Base-by-base conservation (phyloP, 306 rosid genomes). In the Pterocarpus santalinus region DNA sequence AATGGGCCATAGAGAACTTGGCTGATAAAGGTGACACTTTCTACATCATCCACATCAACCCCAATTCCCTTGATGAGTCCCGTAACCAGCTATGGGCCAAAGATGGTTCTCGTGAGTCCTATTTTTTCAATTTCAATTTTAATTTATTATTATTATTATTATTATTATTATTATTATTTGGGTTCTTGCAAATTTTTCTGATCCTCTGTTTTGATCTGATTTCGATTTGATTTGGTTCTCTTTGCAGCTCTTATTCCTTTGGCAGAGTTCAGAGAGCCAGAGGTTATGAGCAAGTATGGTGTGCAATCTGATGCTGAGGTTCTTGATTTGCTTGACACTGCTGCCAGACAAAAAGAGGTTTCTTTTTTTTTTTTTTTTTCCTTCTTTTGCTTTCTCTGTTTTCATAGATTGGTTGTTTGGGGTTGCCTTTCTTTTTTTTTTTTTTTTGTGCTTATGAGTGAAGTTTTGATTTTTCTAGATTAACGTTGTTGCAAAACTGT, bases 11-110 rank as follows among this genome's bases (percentile, higher is more conserved):
- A 8, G 90, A 85, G 11, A 95, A 91, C 66, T 76, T 95, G 83
- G 97, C 91, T 14, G 92, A 91, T 75, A 91, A 93, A 65, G 98
- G 94, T 38, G 96, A 95, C 84, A 93, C 91, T 39, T 81, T 95
- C 5, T 88, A 69, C 85, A 52, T 95, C 78, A 86, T 95, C 67
- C 92, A 90, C 55, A 75, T 93, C 88, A 89, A 83, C 53, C 82
- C 66, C 56, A 75, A 78, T 71, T 46, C 88, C 14, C 68, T 35
- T 12, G 90, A 87, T 22, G 89, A 90, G 39, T 85, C 93, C 36
- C 85, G 89, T 7, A 53, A 75, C 57, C 79, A 65, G 39, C 84
- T 87, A 5, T 93, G 92, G 92, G 85, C 68, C 11, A 63, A 86
- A 81, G 77, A 90, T 67, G 97, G 97, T 76, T 81, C 97, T 67